These are phyloP conservation scores for Xylariaceae sp. DNA, from an alignment of 2,329 filamentous ascomycete genomes.

Conservation along the genomic window DNA sequence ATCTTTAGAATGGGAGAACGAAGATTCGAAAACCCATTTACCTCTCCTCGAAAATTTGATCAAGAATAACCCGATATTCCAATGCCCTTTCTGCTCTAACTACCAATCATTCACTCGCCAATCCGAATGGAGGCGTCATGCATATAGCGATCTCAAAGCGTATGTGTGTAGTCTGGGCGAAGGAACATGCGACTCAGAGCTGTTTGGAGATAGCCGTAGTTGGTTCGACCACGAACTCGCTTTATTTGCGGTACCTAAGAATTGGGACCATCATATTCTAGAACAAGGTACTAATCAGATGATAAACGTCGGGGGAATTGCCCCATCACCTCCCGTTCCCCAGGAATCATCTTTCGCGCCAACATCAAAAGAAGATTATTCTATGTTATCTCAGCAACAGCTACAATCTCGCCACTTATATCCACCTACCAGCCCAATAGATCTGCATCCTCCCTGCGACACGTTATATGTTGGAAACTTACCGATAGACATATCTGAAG, in stretches of 20 bases:
- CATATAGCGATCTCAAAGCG: conserved; percentile 4
- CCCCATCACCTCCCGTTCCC: no score
- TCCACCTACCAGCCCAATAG: conserved; percentile 86
- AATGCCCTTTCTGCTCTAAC: conserved; percentile 3
- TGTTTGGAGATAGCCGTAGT: neutral
- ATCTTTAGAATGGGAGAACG: neutral
- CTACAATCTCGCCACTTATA: conserved; percentile 67
- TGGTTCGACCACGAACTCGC: conserved; percentile 12
- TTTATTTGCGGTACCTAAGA: no score
- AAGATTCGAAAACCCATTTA: neutral
- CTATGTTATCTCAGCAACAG: no score
- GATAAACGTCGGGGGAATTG: no score
- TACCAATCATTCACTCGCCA: neutral
- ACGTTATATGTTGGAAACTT: conserved; percentile 98
- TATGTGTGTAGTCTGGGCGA: conserved; percentile 3
- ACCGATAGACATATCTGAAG: conserved; percentile 86
- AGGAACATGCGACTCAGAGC: neutral
- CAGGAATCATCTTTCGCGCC: no score
- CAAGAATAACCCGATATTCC: neutral
- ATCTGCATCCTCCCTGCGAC: conserved; percentile 96
- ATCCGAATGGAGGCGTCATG: conserved; percentile 3
- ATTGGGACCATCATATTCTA: no score
- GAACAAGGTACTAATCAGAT: no score
- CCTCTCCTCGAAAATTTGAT: neutral
- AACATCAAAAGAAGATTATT: no score